phyloP scores from a whole-genome alignment of 1,284 basidiomycete species.

The Irpex rosettiformis region DNA sequence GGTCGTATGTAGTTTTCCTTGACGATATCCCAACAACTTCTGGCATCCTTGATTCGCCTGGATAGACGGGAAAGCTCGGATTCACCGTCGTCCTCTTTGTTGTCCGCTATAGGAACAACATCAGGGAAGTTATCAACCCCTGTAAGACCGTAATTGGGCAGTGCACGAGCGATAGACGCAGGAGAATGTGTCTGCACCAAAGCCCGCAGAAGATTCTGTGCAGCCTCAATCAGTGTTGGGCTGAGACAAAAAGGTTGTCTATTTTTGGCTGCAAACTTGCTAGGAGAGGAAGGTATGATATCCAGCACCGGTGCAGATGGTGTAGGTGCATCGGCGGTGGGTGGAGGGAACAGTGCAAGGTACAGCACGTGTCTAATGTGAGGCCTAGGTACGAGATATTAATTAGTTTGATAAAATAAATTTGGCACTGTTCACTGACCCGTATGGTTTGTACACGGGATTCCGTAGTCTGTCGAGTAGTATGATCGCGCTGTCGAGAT shows the following conservation, averaged over 20 bases:
- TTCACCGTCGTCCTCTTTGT: conserved; percentile 34
- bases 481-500: conserved; percentile 61
- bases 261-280: conserved; percentile 40
- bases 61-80: conserved; percentile 55
- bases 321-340: conserved; percentile 29
- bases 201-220: conserved; percentile 53
- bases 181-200: conserved; percentile 57
- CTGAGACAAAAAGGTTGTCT: conserved; percentile 41
- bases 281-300: conserved; percentile 39
- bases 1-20: conserved; percentile 48
- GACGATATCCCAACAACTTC: conserved; percentile 60
- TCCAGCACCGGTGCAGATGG: conserved; percentile 24
- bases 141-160: conserved; percentile 43
- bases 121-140: not conserved
- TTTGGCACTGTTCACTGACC: conserved; percentile 2
- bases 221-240: conserved; percentile 41
- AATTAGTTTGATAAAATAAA: conserved; percentile 12
- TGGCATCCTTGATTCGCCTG: conserved; percentile 46
- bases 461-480: conserved; percentile 58
- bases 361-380: conserved; percentile 68
- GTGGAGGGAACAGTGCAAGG: conserved; percentile 58
- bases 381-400: conserved; percentile 31
- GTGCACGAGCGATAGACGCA: conserved; percentile 44
- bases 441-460: conserved; percentile 35
- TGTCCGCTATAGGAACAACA: conserved; percentile 15